A percentile compares a stretch with the other conserved stretches of the same genome.
These are phyloP conservation scores for Lipomyces orientalis DNA, from an alignment of 805 yeast species.

Conservation along the genomic window DNA sequence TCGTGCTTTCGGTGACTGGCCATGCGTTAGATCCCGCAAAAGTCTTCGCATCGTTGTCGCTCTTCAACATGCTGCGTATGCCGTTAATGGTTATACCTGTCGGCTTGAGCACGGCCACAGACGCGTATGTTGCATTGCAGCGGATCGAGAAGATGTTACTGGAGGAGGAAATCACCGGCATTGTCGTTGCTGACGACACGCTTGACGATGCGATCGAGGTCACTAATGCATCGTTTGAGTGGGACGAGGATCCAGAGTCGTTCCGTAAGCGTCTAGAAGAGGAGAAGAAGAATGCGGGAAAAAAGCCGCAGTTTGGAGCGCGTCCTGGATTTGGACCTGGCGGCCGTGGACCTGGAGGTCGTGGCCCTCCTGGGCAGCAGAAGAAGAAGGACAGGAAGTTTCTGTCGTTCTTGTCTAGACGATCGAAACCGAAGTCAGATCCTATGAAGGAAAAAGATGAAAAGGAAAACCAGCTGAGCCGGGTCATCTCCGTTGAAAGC, in stretches of 20 bases:
- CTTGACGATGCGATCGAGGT: slow-evolving; percentile 57
- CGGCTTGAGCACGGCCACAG: slow-evolving; percentile 65
- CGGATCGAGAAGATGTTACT: slow-evolving; percentile 60
- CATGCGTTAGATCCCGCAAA: slow-evolving; percentile 58
- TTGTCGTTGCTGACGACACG: slow-evolving; percentile 45
- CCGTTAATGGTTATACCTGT: slow-evolving; percentile 71
- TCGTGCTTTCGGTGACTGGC: slow-evolving; percentile 54
- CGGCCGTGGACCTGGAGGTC: background rate
- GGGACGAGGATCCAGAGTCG: slow-evolving; percentile 55
- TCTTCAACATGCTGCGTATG: slow-evolving; percentile 65
- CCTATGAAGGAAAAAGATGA: slow-evolving; percentile 31
- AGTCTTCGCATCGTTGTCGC: slow-evolving; percentile 71
- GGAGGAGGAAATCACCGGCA: slow-evolving; percentile 51
- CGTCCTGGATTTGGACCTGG: background rate
- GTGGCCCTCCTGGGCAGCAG: slow-evolving; percentile 11
- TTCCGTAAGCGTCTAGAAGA: slow-evolving; percentile 6
- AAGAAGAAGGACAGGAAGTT: background rate
- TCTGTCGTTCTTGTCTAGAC: slow-evolving; percentile 11
- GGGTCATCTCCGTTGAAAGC: slow-evolving; percentile 42
- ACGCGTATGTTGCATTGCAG: slow-evolving; percentile 62
- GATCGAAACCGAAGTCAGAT: slow-evolving; percentile 8
- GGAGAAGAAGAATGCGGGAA: slow-evolving; percentile 31
- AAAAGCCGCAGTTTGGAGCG: slow-evolving; percentile 14
- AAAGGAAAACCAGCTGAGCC: slow-evolving; percentile 26
- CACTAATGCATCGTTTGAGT: slow-evolving; percentile 62